Conservation (phyloP, 148 eudicot species). For the Fagopyrum tataricum region DNA sequence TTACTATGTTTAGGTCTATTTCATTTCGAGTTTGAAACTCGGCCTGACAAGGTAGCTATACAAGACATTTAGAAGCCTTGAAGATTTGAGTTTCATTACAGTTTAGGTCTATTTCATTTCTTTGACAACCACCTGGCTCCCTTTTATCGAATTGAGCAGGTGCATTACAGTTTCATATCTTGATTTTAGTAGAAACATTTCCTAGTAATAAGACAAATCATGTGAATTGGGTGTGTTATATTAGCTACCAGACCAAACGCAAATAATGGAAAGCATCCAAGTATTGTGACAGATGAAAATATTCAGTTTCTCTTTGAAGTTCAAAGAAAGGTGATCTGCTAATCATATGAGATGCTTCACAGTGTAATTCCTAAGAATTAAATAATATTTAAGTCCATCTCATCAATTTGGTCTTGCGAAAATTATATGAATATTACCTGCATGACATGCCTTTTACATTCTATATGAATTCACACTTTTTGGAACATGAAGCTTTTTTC, state of each 20-base stretch:
- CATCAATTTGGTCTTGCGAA: not conserved
- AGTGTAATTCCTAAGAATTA: not conserved
- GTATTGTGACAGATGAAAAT: slow-evolving; percentile 60
- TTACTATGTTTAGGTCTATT: slow-evolving; percentile 56
- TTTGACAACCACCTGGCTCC: slow-evolving; percentile 69
- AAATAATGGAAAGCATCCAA: slow-evolving; percentile 38
- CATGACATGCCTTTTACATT: not conserved
- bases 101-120: slow-evolving; percentile 22
- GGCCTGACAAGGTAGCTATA: slow-evolving; percentile 58
- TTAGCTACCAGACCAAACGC: slow-evolving; percentile 45
- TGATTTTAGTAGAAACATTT: not conserved
- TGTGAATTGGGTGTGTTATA: slow-evolving; percentile 22
- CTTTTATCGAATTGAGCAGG: slow-evolving; percentile 76
- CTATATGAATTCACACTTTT: not conserved
- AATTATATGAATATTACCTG: not conserved
- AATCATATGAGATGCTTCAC: not conserved
- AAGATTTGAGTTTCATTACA: not conserved
- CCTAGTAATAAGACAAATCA: not conserved
- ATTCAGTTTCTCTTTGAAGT: slow-evolving; percentile 58
- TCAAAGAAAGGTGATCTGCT: slow-evolving; percentile 48
- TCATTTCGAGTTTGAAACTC: slow-evolving; percentile 58
- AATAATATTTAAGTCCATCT: not conserved
- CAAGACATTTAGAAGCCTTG: not conserved
- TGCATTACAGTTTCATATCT: slow-evolving; percentile 7
- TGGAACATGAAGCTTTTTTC: not conserved